phyloP scores from a whole-genome alignment of 768 basidiomycete species.

The Wakefieldia striispora region DNA sequence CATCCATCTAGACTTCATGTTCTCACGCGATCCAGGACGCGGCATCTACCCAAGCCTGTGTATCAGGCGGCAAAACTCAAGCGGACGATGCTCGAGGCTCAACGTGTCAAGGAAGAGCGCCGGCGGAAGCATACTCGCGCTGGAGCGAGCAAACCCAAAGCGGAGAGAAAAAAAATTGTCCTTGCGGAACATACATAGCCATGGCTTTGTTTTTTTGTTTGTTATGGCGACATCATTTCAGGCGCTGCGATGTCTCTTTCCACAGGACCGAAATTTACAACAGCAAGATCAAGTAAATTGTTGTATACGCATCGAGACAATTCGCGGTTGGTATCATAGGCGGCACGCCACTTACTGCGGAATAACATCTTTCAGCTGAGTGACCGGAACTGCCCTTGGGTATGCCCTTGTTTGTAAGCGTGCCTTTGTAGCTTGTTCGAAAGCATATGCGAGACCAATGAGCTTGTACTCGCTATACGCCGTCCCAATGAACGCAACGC shows the following conservation, averaged over 20 bases:
- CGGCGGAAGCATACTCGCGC: conserved; percentile 85
- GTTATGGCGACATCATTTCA: neutral
- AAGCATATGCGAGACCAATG: conserved; percentile 59
- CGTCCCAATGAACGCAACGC: conserved; percentile 60
- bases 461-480: conserved; percentile 59
- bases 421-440: conserved; percentile 61
- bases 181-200: conserved; percentile 64
- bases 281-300: neutral
- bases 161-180: conserved; percentile 88
- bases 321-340: conserved; percentile 5
- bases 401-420: conserved; percentile 48
- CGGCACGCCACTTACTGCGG: conserved; percentile 4
- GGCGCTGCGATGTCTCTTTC: conserved; percentile 7
- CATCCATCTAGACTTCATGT: neutral
- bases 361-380: conserved; percentile 43
- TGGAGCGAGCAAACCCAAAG: conserved; percentile 83
- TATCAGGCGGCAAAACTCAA: conserved; percentile 86
- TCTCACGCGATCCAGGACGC: conserved; percentile 43
- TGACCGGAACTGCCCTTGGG: conserved; percentile 52
- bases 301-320: conserved; percentile 1
- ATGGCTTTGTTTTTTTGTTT: conserved; percentile 15
- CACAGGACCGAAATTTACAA: neutral
- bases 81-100: conserved; percentile 87
- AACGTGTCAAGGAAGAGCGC: conserved; percentile 89
- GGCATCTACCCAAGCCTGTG: conserved; percentile 89